Evolutionary conservation across 352 stramenopile species (phyloP).

Genomic region (Phytophthora ohioensis): DNA sequence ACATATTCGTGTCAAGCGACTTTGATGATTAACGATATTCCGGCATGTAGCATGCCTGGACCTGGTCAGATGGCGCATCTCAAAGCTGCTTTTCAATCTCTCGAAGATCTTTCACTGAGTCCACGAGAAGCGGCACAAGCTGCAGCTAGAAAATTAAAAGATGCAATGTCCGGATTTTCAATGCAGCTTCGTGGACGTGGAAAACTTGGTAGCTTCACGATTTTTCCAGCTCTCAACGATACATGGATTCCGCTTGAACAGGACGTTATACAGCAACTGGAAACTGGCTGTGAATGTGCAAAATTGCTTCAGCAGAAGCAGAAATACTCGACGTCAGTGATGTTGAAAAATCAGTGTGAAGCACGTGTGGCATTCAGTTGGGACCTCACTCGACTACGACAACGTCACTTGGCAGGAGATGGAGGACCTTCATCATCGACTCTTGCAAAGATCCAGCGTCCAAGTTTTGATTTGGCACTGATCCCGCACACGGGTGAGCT

Average conservation of each 20-base stretch:
- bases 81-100: slow-evolving; percentile 36
- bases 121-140: slow-evolving; percentile 24
- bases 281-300: slow-evolving; percentile 13
- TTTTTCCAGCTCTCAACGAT: slow-evolving; percentile 21
- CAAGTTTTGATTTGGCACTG: slow-evolving; percentile 39
- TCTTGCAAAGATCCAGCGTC: neutral
- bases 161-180: slow-evolving; percentile 31
- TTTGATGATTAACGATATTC: slow-evolving; percentile 58
- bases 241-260: slow-evolving; percentile 23
- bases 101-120: slow-evolving; percentile 19
- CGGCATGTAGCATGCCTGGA: slow-evolving; percentile 63
- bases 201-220: slow-evolving; percentile 31
- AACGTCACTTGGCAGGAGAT: slow-evolving; percentile 25
- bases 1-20: slow-evolving; percentile 43
- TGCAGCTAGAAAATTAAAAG: slow-evolving; percentile 24
- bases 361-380: slow-evolving; percentile 45
- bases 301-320: slow-evolving; percentile 20
- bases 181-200: slow-evolving; percentile 32
- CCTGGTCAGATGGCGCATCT: slow-evolving; percentile 51
- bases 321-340: slow-evolving; percentile 25
- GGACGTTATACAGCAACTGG: slow-evolving; percentile 18
- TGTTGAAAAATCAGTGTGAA: slow-evolving; percentile 45
- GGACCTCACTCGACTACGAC: slow-evolving; percentile 31
- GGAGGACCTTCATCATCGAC: slow-evolving; percentile 16
- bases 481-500: slow-evolving; percentile 37